phyloP scores from a whole-genome alignment of 805 yeast species.

The Candida nitratophila region DNA sequence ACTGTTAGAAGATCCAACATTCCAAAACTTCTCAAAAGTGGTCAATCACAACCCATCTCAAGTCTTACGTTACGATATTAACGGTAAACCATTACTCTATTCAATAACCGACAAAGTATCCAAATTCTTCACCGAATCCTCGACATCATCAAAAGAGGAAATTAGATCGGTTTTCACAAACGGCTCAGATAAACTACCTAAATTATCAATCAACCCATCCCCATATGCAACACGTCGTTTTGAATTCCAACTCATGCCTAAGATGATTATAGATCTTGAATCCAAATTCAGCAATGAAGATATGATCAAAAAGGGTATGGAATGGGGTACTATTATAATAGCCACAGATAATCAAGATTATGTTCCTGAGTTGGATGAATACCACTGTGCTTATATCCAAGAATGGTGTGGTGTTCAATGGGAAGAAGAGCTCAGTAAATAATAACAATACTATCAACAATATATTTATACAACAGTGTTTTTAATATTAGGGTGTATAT shows the following conservation, averaged over 20 bases:
- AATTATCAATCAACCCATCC: slow-evolving; percentile 37
- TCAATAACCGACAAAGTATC: slow-evolving; percentile 53
- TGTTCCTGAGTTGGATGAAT: slow-evolving; percentile 36
- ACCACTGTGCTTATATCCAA: slow-evolving; percentile 50
- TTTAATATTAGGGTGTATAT: too few species aligned
- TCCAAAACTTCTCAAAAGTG: slow-evolving; percentile 69
- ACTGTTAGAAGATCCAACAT: slow-evolving; percentile 65
- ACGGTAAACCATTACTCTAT: slow-evolving; percentile 73
- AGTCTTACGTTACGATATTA: slow-evolving; percentile 76
- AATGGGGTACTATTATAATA: slow-evolving; percentile 92
- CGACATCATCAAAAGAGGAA: too few species aligned
- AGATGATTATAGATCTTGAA: slow-evolving; percentile 79
- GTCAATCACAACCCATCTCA: slow-evolving; percentile 82
- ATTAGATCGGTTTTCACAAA: slow-evolving; percentile 4
- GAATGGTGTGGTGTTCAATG: slow-evolving; percentile 23
- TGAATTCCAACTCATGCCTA: slow-evolving; percentile 94
- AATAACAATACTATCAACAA: slow-evolving; percentile 28
- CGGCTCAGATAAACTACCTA: slow-evolving; percentile 18
- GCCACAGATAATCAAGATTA: slow-evolving; percentile 45
- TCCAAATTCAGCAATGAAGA: slow-evolving; percentile 17
- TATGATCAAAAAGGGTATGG: slow-evolving; percentile 72
- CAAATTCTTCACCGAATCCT: slow-evolving; percentile 29
- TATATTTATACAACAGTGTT: neutral
- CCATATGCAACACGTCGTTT: slow-evolving; percentile 56
- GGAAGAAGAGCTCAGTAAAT: slow-evolving; percentile 16